Evolutionary conservation across 305 asterid species (phyloP), one percentile per base, ranked within the genome.

Genomic region (Vinca major): DNA sequence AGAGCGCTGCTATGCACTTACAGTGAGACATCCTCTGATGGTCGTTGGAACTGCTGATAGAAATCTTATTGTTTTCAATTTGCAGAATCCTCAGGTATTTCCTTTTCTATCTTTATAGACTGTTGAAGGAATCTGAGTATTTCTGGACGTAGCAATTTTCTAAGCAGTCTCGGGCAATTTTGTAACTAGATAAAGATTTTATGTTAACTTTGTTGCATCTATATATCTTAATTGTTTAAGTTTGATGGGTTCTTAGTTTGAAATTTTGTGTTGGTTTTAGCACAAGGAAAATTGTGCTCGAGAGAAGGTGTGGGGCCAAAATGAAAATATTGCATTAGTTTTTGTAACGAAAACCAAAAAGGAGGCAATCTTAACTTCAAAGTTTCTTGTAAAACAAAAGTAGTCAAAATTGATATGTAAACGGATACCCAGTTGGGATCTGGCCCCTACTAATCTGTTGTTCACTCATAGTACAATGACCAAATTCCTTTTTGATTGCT

Each of bases 21-120:
- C 89, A 48, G 97, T 90, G 62, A 88, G 77, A 79, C 83, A 92
- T 75, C 98, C 97, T 65, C 87, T 92, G 73, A 92, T 92, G 98
- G 97, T 92, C 56, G 97, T 82, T 75, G 98, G 90, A 73, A 92
- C 97, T 33, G 95, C 95, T 71, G 98, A 92, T 78, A 80, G 89
- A 87, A 90, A 90, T 73, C 80, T 89, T 69, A 73, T 83, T 68
- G 86, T 92, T 69, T 92, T 84, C 92, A 88, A 92, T 86, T 87
- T 92, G 82, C 93, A 92, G 77, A 92, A 83, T 72, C 98, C 98
- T 77, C 98, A 92, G 97, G 98, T 92, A 79, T 21, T 65, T 33
- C 57, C 37, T 9, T 66, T 69, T 81, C 0, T 26, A 26, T 40
- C 45, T 61, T 37, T 37, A 65, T 62, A 41, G 68, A 45, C 57